Base-by-base conservation (phyloP, 1,284 basidiomycete species). In the Leccinum variabile region DNA sequence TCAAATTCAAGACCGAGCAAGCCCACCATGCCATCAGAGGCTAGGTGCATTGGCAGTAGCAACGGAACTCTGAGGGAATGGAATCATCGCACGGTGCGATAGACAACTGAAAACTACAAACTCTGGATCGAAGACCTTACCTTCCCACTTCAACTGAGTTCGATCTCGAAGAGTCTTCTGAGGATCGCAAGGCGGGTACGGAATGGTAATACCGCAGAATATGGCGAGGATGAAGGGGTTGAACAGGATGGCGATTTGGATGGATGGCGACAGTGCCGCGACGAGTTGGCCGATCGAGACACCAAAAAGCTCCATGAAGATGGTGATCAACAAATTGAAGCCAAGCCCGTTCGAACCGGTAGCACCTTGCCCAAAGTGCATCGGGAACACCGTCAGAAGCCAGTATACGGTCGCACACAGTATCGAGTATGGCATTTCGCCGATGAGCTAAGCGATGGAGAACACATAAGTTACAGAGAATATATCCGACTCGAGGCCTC, bases 201-300 rank as follows among this genome's bases (percentile, higher is more conserved):
- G 92, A 59, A 94, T 86, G 3, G 90, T 89, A 37, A 95, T 91
- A 78, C 94, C 91, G 65, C 89, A 91, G 82, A 92, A 90, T 18
- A 89, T 82, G 13, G 82, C 77, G 61, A 92, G 82, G 52, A 90
- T 79, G 54, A 94, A 92, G 5, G 93, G 90, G 70, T 92, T 94
- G 77, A 90, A 90, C 61, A 95, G 77, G 11, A 91, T 88, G 6
- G 92, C 91, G 53, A 94, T 86, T 72, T 86, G 88, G 44, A 91
- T 78, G 60, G 82, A 85, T 0, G 92, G 90, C 2, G 90, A 89
- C 49, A 95, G 77, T 1, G 94, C 87, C 18, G 89, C 92, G 55
- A 95, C 77, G 54, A 89, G 72, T 68, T 90, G 89, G 58, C 92
- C 92, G 10, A 94, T 78, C 14, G 89, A 86, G 30, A 94, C 91